Evolutionary conservation across 192 early-diverging fungal genomes (phyloP), one percentile per base, ranked within the genome.

Genomic region (Coemansia sp.): DNA sequence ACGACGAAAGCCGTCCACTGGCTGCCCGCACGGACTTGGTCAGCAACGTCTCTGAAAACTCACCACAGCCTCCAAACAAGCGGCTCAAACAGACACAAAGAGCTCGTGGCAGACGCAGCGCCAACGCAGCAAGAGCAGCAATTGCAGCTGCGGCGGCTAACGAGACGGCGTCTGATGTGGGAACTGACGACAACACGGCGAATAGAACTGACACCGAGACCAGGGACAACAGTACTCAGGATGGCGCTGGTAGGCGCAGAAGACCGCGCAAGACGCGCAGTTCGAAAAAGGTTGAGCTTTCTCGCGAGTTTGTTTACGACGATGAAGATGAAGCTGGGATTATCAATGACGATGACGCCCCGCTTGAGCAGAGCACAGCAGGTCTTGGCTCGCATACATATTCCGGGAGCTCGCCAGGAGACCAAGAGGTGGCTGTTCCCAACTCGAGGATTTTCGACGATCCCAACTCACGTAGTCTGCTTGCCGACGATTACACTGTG

Each of bases 241-340:
- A 32, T 2, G 17, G n/a, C 8, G 51, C 22, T 20, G 48, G 67
- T 42, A 61, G 39, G 25, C 79, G 79, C 37, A 67, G 62, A 25
- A 55, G 41, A 22, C 56, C 61, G 8, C 79, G 79, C 39, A 65
- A 57, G 14, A 11, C 44, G 0, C 70, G 79, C 6, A 65, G 56
- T 16, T 5, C 55, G 16, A 82, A 73, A 44, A 82, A 82, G 65
- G 50, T 70, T 13, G 79, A 82, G 56, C 68, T 76, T 12, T 76
- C 74, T 20, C 70, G 68, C 64, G 74, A 76, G 62, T 82, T 69
- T 61, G 68, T 82, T 42, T 82, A 67, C 54, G 73, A 73, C 32
- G 76, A 79, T 32, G 78, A 81, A 16, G 72, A 76, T 1, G 65
- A 73, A 5, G 57, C 38, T 41, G 57, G 16, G 32, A 39, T 16